Percentiles rank a stretch among this genome's conserved stretches.
phyloP scores from a whole-genome alignment of 2,329 filamentous ascomycete genomes.

The Acrocalymma vagum region DNA sequence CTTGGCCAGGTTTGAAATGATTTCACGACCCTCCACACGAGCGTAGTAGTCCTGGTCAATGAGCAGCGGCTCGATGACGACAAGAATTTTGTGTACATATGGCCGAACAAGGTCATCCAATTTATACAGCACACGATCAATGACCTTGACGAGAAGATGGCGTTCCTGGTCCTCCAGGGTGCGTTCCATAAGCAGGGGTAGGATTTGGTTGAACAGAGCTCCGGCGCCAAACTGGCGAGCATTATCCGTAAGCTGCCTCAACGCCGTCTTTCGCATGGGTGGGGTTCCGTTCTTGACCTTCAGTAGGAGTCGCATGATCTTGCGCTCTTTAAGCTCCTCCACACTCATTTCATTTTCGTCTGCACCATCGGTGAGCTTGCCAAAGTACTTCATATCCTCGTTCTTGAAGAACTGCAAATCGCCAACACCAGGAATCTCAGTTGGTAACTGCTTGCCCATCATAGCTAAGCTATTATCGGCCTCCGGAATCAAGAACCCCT shows the following conservation, averaged over 20 bases:
- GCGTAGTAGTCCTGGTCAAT: constrained; percentile 99
- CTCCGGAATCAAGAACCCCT: constrained; percentile 97
- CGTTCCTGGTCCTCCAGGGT: constrained; percentile 97
- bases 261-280: constrained; percentile 96
- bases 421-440: constrained; percentile 93
- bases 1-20: constrained; percentile 97
- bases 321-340: constrained; percentile 95
- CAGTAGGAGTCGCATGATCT: constrained; percentile 95
- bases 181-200: constrained; percentile 97
- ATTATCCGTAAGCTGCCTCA: constrained; percentile 97
- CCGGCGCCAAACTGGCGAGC: constrained; percentile 95
- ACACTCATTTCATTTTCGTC: constrained; percentile 93
- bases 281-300: constrained; percentile 99
- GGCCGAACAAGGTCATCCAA: constrained; percentile 95
- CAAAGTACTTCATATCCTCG: constrained; percentile 98
- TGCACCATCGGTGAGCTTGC: constrained; percentile 92
- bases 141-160: constrained; percentile 97
- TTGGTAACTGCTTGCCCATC: constrained; percentile 89
- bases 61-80: constrained; percentile 97
- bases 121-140: constrained; percentile 98
- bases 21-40: constrained; percentile 95
- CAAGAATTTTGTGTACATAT: constrained; percentile 97
- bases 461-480: constrained; percentile 78
- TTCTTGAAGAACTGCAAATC: constrained; percentile 98
- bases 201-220: constrained; percentile 94